Evolutionary conservation across 306 rosid genomes (phyloP).

Genomic region (Ochetophila trinervis): DNA sequence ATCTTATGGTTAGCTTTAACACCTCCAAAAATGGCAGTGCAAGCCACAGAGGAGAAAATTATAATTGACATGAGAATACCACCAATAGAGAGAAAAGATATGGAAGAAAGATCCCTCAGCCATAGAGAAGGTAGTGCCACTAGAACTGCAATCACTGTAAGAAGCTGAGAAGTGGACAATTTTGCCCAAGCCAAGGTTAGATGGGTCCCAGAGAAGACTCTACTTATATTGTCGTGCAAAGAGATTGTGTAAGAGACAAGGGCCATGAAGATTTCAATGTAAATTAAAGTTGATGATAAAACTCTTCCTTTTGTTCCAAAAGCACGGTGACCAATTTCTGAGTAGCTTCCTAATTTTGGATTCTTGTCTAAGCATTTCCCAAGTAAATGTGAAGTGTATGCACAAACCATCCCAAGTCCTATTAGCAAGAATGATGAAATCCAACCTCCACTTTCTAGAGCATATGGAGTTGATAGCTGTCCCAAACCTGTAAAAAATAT

Average conservation of each 20-base stretch:
- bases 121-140: constrained; percentile 62
- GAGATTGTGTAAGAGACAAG: constrained; percentile 84
- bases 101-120: constrained; percentile 59
- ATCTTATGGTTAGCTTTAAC: constrained; percentile 38
- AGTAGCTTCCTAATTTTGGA: constrained; percentile 47
- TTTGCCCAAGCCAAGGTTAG: constrained; percentile 32
- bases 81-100: constrained; percentile 58
- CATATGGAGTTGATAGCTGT: constrained; percentile 74
- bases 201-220: constrained; percentile 35
- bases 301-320: constrained; percentile 61
- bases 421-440: constrained; percentile 37
- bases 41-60: constrained; percentile 48
- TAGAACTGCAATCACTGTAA: constrained; percentile 47
- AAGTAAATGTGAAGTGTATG: constrained; percentile 48
- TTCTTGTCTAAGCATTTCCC: constrained; percentile 60
- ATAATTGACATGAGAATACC: constrained; percentile 63
- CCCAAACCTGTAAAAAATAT: constrained; percentile 66
- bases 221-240: constrained; percentile 58
- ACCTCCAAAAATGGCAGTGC: constrained; percentile 48
- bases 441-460: constrained; percentile 67
- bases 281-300: constrained; percentile 43
- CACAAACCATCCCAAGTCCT: constrained; percentile 52
- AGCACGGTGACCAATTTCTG: constrained; percentile 61
- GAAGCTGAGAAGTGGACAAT: constrained; percentile 43
- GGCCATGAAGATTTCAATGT: constrained; percentile 67